Evolutionary conservation across 768 basidiomycete species (phyloP).

Genomic region (Boletus eberwhitei): DNA sequence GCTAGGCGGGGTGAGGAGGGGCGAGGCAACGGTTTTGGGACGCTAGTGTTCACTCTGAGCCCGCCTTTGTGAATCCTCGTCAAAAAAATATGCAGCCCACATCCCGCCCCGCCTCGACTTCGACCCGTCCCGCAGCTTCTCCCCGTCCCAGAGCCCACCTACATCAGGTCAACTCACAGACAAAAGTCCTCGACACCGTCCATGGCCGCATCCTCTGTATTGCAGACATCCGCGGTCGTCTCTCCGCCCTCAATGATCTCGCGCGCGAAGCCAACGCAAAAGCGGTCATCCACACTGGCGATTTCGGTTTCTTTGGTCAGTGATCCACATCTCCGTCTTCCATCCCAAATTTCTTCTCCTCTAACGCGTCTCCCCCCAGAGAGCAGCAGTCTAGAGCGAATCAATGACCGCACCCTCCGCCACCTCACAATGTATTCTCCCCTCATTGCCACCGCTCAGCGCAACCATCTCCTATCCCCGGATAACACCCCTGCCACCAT

Average conservation of each 20-base stretch:
- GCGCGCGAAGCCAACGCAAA: constrained; percentile 85
- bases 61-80: constrained; percentile 20
- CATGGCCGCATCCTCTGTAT: constrained; percentile 90
- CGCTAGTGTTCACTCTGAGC: background rate
- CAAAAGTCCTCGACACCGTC: constrained; percentile 72
- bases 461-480: constrained; percentile 70
- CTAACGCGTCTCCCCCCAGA: constrained; percentile 44
- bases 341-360: background rate
- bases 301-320: constrained; percentile 97
- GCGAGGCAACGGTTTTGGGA: background rate
- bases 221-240: constrained; percentile 88
- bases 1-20: background rate
- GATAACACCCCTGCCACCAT: constrained; percentile 67
- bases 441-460: constrained; percentile 79
- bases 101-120: constrained; percentile 58
- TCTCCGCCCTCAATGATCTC: constrained; percentile 86
- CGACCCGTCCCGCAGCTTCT: constrained; percentile 54
- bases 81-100: constrained; percentile 47
- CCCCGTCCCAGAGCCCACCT: constrained; percentile 47
- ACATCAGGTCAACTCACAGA: constrained; percentile 66
- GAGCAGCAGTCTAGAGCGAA: constrained; percentile 74
- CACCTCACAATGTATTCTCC: constrained; percentile 97
- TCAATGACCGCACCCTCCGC: constrained; percentile 93
- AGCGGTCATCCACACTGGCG: constrained; percentile 95
- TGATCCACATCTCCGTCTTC: constrained; percentile 9